Conservation (phyloP, 805 yeast species). For the Schizosaccharomyces lindneri region DNA sequence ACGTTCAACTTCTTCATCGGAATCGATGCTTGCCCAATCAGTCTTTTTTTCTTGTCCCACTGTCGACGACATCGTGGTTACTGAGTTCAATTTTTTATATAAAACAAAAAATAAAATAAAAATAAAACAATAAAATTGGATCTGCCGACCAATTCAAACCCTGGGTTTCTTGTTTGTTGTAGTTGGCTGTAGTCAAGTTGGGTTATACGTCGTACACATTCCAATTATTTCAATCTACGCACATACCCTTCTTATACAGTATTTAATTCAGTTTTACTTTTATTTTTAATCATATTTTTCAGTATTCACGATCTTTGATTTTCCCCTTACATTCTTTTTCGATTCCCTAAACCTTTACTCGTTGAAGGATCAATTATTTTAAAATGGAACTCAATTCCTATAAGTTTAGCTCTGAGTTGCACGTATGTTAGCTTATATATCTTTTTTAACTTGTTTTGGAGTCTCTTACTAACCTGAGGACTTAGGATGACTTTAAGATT, state of each 20-base stretch:
- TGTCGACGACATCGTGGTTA: constrained; percentile 10
- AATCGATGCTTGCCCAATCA: background rate
- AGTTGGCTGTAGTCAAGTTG: too few species aligned
- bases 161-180: too few species aligned
- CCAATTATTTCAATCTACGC: too few species aligned
- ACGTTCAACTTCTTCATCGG: background rate
- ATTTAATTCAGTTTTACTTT: too few species aligned
- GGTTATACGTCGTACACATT: too few species aligned
- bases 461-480: too few species aligned
- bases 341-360: background rate
- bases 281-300: too few species aligned
- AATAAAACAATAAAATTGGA: background rate
- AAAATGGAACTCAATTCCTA: background rate
- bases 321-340: too few species aligned
- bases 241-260: too few species aligned
- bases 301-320: too few species aligned
- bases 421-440: background rate
- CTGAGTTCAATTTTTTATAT: constrained; percentile 12
- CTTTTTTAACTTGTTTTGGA: too few species aligned
- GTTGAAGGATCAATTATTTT: background rate
- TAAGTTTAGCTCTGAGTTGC: background rate
- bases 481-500: constrained; percentile 45
- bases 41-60: background rate
- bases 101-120: background rate
- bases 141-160: background rate